Evolutionary conservation across 768 basidiomycete genomes (phyloP).

Genomic region (Suillus variegatus): DNA sequence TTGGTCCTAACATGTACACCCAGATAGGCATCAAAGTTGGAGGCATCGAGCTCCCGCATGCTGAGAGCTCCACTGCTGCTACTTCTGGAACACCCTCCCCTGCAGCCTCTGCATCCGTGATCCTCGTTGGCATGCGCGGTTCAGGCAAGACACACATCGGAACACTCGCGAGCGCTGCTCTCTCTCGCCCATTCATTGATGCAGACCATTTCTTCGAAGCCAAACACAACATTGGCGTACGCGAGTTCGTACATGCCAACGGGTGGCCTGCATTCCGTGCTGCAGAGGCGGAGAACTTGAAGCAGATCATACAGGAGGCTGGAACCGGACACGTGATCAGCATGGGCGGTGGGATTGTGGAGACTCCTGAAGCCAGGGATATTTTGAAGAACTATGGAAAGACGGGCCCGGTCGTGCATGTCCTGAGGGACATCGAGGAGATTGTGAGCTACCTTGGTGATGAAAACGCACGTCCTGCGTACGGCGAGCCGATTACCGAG

Average conservation of each 20-base stretch:
- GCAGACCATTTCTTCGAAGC: slow-evolving; percentile 80
- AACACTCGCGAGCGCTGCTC: slow-evolving; percentile 66
- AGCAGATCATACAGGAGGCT: slow-evolving; percentile 61
- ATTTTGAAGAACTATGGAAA: slow-evolving; percentile 66
- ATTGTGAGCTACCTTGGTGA: slow-evolving; percentile 78
- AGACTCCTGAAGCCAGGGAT: slow-evolving; percentile 74
- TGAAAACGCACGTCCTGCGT: slow-evolving; percentile 82
- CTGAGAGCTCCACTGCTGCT: slow-evolving; percentile 38
- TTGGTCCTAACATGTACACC: not conserved
- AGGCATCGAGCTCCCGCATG: slow-evolving; percentile 72
- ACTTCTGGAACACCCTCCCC: slow-evolving; percentile 37
- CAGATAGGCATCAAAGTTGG: slow-evolving; percentile 89
- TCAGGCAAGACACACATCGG: slow-evolving; percentile 94
- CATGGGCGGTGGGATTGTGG: slow-evolving; percentile 94
- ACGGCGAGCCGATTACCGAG: slow-evolving; percentile 82
- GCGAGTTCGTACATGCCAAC: slow-evolving; percentile 74
- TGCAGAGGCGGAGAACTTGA: slow-evolving; percentile 71
- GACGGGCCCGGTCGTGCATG: slow-evolving; percentile 73
- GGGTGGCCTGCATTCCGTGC: slow-evolving; percentile 92
- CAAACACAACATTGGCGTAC: slow-evolving; percentile 60
- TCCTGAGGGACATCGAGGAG: slow-evolving; percentile 78
- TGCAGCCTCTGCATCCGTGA: slow-evolving; percentile 54
- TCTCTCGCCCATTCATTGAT: slow-evolving; percentile 79
- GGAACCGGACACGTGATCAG: slow-evolving; percentile 73
- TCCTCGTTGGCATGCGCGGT: slow-evolving; percentile 95